Evolutionary conservation across 2,329 filamentous ascomycete genomes (phyloP).

Genomic region (Ascochyta koolunga): DNA sequence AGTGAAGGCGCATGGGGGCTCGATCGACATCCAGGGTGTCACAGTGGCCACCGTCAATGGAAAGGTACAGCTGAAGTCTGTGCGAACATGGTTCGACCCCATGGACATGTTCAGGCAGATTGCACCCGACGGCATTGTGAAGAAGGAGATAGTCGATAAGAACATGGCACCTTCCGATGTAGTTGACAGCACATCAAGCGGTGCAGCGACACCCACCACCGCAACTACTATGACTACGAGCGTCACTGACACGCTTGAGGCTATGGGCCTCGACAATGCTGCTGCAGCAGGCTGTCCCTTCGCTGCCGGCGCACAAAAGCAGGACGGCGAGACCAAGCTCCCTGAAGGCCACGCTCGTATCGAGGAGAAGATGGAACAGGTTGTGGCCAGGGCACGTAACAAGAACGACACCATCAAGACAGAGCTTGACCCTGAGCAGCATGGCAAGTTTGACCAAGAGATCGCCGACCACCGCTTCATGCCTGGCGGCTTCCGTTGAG

Average conservation of each 20-base stretch:
- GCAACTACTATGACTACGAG: constrained; percentile 15
- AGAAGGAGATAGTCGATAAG: constrained; percentile 50
- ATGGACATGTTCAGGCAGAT: constrained; percentile 72
- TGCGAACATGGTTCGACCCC: constrained; percentile 71
- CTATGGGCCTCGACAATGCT: constrained; percentile 1
- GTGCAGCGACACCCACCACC: constrained; percentile 9
- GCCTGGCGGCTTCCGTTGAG: constrained; percentile 15
- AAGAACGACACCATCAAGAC: constrained; percentile 9
- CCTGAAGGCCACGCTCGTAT: constrained; percentile 8
- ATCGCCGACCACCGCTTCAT: constrained; percentile 7
- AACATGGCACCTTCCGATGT: constrained; percentile 39
- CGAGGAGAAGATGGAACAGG: constrained; percentile 8
- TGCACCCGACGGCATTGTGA: constrained; percentile 56
- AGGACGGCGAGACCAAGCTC: background rate
- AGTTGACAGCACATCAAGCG: constrained; percentile 26
- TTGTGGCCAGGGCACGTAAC: constrained; percentile 5
- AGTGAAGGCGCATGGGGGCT: constrained; percentile 64
- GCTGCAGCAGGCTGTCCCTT: constrained; percentile 12
- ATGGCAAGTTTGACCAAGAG: constrained; percentile 13
- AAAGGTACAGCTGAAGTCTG: constrained; percentile 61
- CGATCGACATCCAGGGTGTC: constrained; percentile 68
- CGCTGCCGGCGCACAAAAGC: constrained; percentile 3
- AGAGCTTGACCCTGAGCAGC: constrained; percentile 15
- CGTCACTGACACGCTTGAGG: constrained; percentile 15
- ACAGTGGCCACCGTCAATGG: constrained; percentile 68